Evolutionary conservation across 257 asterid genomes (phyloP).

Genomic region (Phtheirospermum japonicum): DNA sequence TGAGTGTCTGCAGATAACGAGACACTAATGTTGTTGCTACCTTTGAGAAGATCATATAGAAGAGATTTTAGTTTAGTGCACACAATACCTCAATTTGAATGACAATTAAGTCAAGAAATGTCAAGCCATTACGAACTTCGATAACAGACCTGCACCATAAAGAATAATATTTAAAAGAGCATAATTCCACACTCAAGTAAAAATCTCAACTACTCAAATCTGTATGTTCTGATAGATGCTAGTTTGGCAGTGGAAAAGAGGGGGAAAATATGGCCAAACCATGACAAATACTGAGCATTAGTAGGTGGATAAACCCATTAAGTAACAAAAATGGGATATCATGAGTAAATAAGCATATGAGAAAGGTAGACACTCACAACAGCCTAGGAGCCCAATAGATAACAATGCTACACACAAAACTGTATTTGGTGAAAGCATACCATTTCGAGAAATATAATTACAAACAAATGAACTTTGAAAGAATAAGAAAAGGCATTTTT

Average conservation of each 20-base stretch:
- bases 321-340: not conserved
- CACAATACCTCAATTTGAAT: slow-evolving; percentile 85
- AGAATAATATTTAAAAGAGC: slow-evolving; percentile 2
- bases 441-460: not conserved
- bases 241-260: slow-evolving; percentile 18
- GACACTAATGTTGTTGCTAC: slow-evolving; percentile 31
- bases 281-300: not conserved
- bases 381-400: slow-evolving; percentile 17
- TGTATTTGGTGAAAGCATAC: not conserved
- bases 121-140: slow-evolving; percentile 96
- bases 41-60: slow-evolving; percentile 17
- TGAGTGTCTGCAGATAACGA: slow-evolving; percentile 61
- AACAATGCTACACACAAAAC: slow-evolving; percentile 3
- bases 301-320: not conserved
- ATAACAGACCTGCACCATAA: slow-evolving; percentile 76
- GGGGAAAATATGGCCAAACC: slow-evolving; percentile 20
- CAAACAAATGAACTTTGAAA: slow-evolving; percentile 1
- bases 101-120: slow-evolving; percentile 95
- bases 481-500: not conserved
- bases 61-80: slow-evolving; percentile 3
- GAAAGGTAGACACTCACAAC: not conserved
- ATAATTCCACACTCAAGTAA: not conserved
- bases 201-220: not conserved
- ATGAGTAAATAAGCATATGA: slow-evolving; percentile 6
- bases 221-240: not conserved